Conservation (phyloP, 2,329 filamentous ascomycete species). For the Aspergillus fijiensis region DNA sequence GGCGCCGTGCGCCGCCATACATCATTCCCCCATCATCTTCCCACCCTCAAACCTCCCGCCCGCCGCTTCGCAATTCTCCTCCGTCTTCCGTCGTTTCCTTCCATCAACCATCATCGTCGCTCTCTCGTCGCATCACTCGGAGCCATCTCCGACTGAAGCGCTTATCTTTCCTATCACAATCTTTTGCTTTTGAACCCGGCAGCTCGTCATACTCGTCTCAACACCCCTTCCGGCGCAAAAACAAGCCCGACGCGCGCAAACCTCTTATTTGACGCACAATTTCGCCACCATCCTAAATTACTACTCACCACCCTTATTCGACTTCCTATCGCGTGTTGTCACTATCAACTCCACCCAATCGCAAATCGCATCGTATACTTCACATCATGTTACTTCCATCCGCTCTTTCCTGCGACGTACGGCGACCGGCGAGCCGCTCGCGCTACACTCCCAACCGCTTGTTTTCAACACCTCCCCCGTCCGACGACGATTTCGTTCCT, state of each 20-base stretch:
- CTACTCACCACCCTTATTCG: conserved; percentile 8
- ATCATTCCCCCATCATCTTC: conserved; percentile 16
- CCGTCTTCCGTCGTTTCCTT: background rate
- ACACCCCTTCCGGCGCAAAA: conserved; percentile 37
- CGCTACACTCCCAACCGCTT: conserved; percentile 37
- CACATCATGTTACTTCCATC: conserved; percentile 47
- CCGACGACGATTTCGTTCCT: conserved; percentile 27
- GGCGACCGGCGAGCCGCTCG: conserved; percentile 33
- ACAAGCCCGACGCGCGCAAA: conserved; percentile 24
- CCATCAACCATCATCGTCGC: conserved; percentile 53
- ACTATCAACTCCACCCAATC: background rate
- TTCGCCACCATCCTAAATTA: conserved; percentile 8
- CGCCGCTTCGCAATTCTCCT: conserved; percentile 2
- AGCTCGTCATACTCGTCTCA: conserved; percentile 21
- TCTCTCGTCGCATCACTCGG: conserved; percentile 33
- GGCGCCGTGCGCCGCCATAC: conserved; percentile 13
- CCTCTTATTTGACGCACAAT: conserved; percentile 17
- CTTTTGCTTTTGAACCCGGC: conserved; percentile 19
- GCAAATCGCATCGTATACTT: background rate
- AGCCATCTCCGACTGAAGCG: conserved; percentile 25
- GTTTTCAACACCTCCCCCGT: conserved; percentile 42
- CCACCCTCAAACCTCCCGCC: conserved; percentile 45
- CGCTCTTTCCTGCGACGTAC: conserved; percentile 46
- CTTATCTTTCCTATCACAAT: conserved; percentile 13
- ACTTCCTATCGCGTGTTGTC: conserved; percentile 11